These are phyloP conservation scores for Orbilia ellipsospora DNA, from an alignment of 2,329 filamentous ascomycete species.

Conservation along the genomic window DNA sequence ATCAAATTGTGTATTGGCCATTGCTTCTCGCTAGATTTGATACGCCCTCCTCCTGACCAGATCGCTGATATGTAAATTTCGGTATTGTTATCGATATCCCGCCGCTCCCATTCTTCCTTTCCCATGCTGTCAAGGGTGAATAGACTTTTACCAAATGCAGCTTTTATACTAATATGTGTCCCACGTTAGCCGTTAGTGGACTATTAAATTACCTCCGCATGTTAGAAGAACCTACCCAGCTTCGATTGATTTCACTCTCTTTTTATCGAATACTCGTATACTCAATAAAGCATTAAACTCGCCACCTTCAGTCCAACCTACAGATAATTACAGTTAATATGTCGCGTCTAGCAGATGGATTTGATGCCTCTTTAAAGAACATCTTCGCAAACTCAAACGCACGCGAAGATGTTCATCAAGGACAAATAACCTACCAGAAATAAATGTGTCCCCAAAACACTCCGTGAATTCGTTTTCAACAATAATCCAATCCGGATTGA, in stretches of 20 bases:
- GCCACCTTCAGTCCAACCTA: constrained; percentile 60
- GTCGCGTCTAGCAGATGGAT: neutral
- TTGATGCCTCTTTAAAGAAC: no score
- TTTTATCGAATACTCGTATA: constrained; percentile 58
- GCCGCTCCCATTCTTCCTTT: constrained; percentile 48
- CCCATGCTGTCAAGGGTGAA: constrained; percentile 49
- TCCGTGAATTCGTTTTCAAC: constrained; percentile 53
- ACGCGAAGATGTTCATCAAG: neutral
- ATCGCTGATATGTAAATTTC: constrained; percentile 58
- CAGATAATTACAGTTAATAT: constrained; percentile 4
- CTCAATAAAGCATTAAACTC: constrained; percentile 60
- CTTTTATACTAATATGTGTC: constrained; percentile 26
- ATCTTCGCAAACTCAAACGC: no score
- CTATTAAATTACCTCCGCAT: no score
- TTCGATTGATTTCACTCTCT: constrained; percentile 56
- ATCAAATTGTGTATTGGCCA: constrained; percentile 59
- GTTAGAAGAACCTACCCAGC: constrained; percentile 26
- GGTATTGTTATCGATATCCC: constrained; percentile 55
- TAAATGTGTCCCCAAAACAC: constrained; percentile 60
- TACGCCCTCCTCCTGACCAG: constrained; percentile 59
- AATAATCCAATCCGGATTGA: constrained; percentile 55
- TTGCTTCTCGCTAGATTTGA: constrained; percentile 58
- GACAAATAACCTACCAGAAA: constrained; percentile 55
- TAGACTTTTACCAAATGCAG: constrained; percentile 56
- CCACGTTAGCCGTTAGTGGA: no score